Evolutionary conservation across 1,284 basidiomycete species (phyloP), one percentile per base, ranked within the genome.

Genomic region (Exsudoporus floridanus): DNA sequence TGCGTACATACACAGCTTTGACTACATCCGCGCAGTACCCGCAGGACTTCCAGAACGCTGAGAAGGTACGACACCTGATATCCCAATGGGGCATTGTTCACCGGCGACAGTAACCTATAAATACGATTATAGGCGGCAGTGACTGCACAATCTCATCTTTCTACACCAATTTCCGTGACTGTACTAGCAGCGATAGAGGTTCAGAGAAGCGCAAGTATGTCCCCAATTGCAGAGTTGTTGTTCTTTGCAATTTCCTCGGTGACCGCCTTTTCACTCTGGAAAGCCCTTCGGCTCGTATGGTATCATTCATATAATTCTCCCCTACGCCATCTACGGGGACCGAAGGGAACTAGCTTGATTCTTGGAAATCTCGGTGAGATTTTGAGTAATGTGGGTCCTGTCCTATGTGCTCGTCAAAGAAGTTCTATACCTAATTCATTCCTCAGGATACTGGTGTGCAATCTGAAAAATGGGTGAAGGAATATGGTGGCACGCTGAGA

Each of bases 401-500:
- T 25, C 7, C 9, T 1, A 38, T 18, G 18, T 37, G 37, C 10
- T 13, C 9, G 0, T 41, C 10, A 14, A 7, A 18, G 12, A 33
- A 4, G 25, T n/a, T 19, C 1, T 33, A 7, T n/a, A 28, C 8
- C 23, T 16, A 4, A 36, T 5, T 19, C 14, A 5, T 23, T 33
- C 21, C 28, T 21, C n/a, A 60, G 58, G 54, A 57, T 8, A 18
- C 33, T 21, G 27, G 19, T 4, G 9, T 2, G 13, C 16, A 49
- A 4, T 3, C 38, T 5, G 42, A 56, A 1, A 34, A 16, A 55
- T 88, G 85, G 85, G 59, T 74, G 0, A 56, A 71, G 23, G 60
- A 81, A 52, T 82, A 84, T 56, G 84, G 85, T 0, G 57, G 60
- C 3, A 81, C 77, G 0, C 60, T 84, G 42, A 75, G 65, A 49